Evolutionary conservation across 73 alveolate species (phyloP), one percentile per base, ranked within the genome.

Genomic region (Paramecium biaurelia): DNA sequence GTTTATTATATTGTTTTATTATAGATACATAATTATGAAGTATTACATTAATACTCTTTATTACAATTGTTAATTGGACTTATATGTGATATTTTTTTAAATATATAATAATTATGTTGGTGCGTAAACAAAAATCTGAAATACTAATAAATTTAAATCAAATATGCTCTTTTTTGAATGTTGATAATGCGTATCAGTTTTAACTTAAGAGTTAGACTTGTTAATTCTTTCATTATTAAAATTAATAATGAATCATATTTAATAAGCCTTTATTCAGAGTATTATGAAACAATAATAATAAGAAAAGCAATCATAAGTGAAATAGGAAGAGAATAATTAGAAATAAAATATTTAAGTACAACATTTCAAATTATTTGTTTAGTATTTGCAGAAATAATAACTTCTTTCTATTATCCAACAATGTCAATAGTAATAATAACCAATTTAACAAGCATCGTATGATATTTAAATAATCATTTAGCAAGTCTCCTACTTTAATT

Each of bases 171-270:
- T 53, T 53, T 53, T 53, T 53, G 68, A 53, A 53, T 15, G 68
- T 53, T 53, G 68, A 53, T 53, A 53, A 53, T 53, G 18, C 68
- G 68, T 53, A 53, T 53, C 30, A 53, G 68, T 18, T 53, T 18
- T 3, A 53, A 23, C 21, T 53, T 15, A 53, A 53, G 68, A 53
- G 30, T n/a, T 53, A 53, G 30, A 53, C 34, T 63, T 63, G 26
- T 63, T 63, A 26, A 63, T 63, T 63, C 84, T 63, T 63, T 30
- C 84, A 63, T 63, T 30, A 63, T 30, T 63, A 63, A 63, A 63
- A 79, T 79, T 43, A 30, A 74, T 30, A 32, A 79, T 79, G 90
- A 79, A 79, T 79, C 90, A 58, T 24, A 32, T 79, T 38, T 79
- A 38, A 79, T 21, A 79, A 79, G 74, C 37, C 76, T 79, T 38